Evolutionary conservation across 495 filamentous ascomycete genomes (phyloP).

Genomic region (Choiromyces venosus): DNA sequence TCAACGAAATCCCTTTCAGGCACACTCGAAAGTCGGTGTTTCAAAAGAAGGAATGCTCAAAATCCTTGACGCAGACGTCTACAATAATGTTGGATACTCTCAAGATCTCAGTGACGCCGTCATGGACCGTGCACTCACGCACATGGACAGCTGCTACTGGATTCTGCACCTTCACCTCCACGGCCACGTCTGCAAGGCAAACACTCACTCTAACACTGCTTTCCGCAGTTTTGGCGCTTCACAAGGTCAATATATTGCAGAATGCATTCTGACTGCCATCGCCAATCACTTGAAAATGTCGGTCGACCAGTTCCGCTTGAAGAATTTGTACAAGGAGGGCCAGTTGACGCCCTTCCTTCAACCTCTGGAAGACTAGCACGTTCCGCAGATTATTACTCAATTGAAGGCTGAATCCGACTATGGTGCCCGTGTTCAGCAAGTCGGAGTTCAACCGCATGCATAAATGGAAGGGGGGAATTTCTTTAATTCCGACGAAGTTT

Average conservation of each 20-base stretch:
- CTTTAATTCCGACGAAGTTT: constrained; percentile 46
- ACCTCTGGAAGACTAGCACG: constrained; percentile 45
- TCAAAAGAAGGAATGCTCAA: constrained; percentile 45
- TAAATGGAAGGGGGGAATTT: constrained; percentile 47
- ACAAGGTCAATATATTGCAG: constrained; percentile 46
- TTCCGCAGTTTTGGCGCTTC: constrained; percentile 47
- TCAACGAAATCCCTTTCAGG: constrained; percentile 46
- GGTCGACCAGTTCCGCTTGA: constrained; percentile 44
- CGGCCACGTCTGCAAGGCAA: constrained; percentile 46
- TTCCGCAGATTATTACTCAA: constrained; percentile 43
- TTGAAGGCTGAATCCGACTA: constrained; percentile 42
- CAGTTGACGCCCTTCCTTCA: constrained; percentile 46
- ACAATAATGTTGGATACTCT: constrained; percentile 46
- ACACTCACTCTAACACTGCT: constrained; percentile 47
- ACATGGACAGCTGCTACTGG: constrained; percentile 46
- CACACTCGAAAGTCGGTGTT: constrained; percentile 46
- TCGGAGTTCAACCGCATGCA: constrained; percentile 44
- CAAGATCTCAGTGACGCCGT: constrained; percentile 46
- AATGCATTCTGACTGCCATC: constrained; percentile 45
- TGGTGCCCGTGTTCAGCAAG: constrained; percentile 39
- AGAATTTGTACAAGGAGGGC: constrained; percentile 45
- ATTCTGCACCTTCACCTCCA: constrained; percentile 45
- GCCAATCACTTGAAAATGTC: constrained; percentile 44
- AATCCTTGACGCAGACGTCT: constrained; percentile 45
- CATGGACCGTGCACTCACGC: constrained; percentile 46